phyloP scores from a whole-genome alignment of 352 stramenopile species.

The Stephanocyclus meneghinianus region DNA sequence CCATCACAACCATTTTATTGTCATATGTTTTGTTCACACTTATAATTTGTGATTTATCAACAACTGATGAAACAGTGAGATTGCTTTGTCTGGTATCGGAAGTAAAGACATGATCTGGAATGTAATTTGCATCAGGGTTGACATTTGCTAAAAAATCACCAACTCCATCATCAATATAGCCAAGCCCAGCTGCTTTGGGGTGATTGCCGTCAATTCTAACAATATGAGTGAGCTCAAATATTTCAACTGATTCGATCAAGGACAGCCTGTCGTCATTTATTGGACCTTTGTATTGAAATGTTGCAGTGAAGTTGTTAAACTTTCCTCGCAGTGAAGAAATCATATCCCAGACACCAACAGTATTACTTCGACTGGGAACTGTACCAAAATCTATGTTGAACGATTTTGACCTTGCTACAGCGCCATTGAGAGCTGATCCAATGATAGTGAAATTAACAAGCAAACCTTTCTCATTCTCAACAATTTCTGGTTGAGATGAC shows the following conservation, averaged over 20 bases:
- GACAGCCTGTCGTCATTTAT: slow-evolving; percentile 38
- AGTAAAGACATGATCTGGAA: slow-evolving; percentile 38
- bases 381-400: slow-evolving; percentile 34
- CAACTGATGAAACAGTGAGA: slow-evolving; percentile 29
- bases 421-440: slow-evolving; percentile 15
- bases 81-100: slow-evolving; percentile 32
- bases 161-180: slow-evolving; percentile 36
- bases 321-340: slow-evolving; percentile 29
- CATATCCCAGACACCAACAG: slow-evolving; percentile 29
- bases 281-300: slow-evolving; percentile 36
- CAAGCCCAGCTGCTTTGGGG: slow-evolving; percentile 4
- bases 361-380: slow-evolving; percentile 25
- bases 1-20: slow-evolving; percentile 15
- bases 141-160: slow-evolving; percentile 37
- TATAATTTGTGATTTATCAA: slow-evolving; percentile 9
- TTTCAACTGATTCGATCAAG: slow-evolving; percentile 40
- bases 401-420: slow-evolving; percentile 12
- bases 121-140: slow-evolving; percentile 24
- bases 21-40: slow-evolving; percentile 16
- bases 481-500: slow-evolving; percentile 38
- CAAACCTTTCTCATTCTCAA: slow-evolving; percentile 41
- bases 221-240: slow-evolving; percentile 39
- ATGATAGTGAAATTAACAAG: slow-evolving; percentile 41
- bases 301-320: slow-evolving; percentile 44
- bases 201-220: slow-evolving; percentile 34